These are phyloP conservation scores for Torulaspora quercuum DNA, from an alignment of 805 yeast species.

Conservation along the genomic window DNA sequence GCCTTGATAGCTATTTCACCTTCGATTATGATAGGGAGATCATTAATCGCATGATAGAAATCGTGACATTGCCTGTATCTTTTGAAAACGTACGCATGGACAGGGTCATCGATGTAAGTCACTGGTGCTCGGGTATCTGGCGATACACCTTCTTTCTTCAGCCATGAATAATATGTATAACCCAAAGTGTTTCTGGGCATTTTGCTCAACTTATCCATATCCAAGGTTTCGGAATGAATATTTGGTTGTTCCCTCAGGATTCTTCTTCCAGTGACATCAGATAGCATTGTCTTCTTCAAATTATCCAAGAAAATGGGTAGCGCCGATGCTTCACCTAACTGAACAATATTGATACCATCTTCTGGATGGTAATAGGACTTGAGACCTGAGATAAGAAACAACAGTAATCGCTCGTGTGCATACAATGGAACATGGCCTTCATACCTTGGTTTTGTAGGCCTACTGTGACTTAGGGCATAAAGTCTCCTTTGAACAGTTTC, in stretches of 20 bases:
- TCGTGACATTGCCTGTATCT: slow-evolving; percentile 96
- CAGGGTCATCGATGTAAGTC: slow-evolving; percentile 81
- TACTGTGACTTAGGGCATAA: slow-evolving; percentile 22
- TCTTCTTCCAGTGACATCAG: slow-evolving; percentile 70
- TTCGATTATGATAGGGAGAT: slow-evolving; percentile 85
- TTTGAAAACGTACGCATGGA: slow-evolving; percentile 87
- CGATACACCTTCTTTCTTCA: slow-evolving; percentile 80
- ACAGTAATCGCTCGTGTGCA: slow-evolving; percentile 53
- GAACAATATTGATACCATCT: slow-evolving; percentile 69
- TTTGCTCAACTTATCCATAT: slow-evolving; percentile 54
- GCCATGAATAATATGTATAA: slow-evolving; percentile 73
- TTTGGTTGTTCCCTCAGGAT: slow-evolving; percentile 78
- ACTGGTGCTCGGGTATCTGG: slow-evolving; percentile 94
- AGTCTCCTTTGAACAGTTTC: slow-evolving; percentile 32
- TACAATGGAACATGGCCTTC: slow-evolving; percentile 79
- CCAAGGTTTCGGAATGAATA: slow-evolving; percentile 67
- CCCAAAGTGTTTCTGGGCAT: slow-evolving; percentile 75
- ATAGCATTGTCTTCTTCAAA: slow-evolving; percentile 69
- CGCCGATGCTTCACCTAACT: slow-evolving; percentile 89
- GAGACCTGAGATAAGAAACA: slow-evolving; percentile 70
- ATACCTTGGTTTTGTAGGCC: slow-evolving; percentile 43
- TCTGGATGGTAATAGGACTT: slow-evolving; percentile 79
- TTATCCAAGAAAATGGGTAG: slow-evolving; percentile 59
- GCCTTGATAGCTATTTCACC: slow-evolving; percentile 96
- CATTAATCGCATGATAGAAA: slow-evolving; percentile 89